Base-by-base conservation (phyloP, 2,329 filamentous ascomycete species). In the Gliomastix tumulicola region DNA sequence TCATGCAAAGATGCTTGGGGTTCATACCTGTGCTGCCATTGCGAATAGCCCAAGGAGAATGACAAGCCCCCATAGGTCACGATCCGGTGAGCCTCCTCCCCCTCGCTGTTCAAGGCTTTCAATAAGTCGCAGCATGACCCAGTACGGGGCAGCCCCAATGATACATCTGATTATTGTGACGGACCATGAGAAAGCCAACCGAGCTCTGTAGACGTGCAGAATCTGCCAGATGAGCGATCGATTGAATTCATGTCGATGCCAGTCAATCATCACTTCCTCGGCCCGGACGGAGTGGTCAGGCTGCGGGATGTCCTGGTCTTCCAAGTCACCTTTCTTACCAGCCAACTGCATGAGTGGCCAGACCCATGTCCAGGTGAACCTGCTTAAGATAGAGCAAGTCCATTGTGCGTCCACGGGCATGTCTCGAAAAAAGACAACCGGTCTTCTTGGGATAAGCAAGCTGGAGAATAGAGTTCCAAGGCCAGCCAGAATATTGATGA, bases 91-190 rank as follows among this genome's bases (percentile, higher is more conserved):
- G 15, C 66, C 55, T 2, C 68, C 70, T 2, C 52, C 50, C 5
- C 61, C 56, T 11, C 74, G 67, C 12, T 52, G 54, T 55, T 90
- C 84, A 8, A 90, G 66, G 3, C 74, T 67, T 22, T 66, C 67
- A 16, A 90, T 68, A 11, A 90, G 71, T 32, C 74, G 71, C 39
- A 81, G 67, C 44, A 86, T 76, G 20, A 79, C 73, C 54, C 81
- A 76, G 49, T 87, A 85, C 1, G 85, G 85, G 0, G 76, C 71
- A 40, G 88, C 79, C 38, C 76, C 77, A n/a, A 83, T 47, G 21
- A 81, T 46, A 8, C 74, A 72, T 16, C 69, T 65, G 7, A 68
- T 42, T 2, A 76, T 41, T 11, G 76, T 77, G 7, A 84, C 51
- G 3, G 59, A 32, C 62, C 74, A 79, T 56, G 88, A 84, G 8